phyloP scores from a whole-genome alignment of 2,329 filamentous ascomycete species.

The Sclerotinia trifoliorum region DNA sequence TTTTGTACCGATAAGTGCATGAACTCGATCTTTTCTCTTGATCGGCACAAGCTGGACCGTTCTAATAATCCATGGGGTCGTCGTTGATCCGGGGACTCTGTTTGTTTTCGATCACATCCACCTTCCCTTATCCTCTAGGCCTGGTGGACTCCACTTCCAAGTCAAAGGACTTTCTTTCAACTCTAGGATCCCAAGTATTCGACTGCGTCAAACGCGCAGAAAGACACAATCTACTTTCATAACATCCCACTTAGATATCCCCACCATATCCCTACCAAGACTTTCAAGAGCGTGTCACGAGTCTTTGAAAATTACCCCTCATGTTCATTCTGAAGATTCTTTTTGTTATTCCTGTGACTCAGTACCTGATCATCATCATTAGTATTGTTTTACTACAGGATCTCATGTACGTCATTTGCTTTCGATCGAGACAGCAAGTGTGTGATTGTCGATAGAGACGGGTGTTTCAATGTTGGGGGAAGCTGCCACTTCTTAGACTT shows the following conservation, averaged over 20 bases:
- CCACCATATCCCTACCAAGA: neutral
- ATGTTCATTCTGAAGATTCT: constrained; percentile 4
- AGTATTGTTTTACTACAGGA: neutral
- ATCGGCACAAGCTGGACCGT: constrained; percentile 7
- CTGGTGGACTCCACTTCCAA: constrained; percentile 10
- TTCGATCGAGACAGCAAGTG: neutral
- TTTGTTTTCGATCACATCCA: constrained; percentile 5
- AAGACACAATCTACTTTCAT: neutral
- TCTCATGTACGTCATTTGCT: constrained; percentile 4
- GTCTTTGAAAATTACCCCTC: constrained; percentile 12
- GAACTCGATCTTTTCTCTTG: neutral
- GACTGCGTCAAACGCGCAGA: constrained; percentile 17
- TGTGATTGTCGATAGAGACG: neutral
- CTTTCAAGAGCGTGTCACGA: neutral
- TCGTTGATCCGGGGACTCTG: constrained; percentile 1
- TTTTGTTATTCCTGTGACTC: neutral
- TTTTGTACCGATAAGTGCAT: neutral
- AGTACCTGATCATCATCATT: constrained; percentile 12
- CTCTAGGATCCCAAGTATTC: constrained; percentile 9
- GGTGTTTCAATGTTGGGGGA: neutral
- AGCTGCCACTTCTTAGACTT: neutral
- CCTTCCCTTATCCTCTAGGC: neutral
- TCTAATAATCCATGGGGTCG: neutral
- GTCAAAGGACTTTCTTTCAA: constrained; percentile 3
- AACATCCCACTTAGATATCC: constrained; percentile 4